Evolutionary conservation across 2,329 filamentous ascomycete species (phyloP), one percentile per base, ranked within the genome.

Genomic region (Botrytis tulipae): DNA sequence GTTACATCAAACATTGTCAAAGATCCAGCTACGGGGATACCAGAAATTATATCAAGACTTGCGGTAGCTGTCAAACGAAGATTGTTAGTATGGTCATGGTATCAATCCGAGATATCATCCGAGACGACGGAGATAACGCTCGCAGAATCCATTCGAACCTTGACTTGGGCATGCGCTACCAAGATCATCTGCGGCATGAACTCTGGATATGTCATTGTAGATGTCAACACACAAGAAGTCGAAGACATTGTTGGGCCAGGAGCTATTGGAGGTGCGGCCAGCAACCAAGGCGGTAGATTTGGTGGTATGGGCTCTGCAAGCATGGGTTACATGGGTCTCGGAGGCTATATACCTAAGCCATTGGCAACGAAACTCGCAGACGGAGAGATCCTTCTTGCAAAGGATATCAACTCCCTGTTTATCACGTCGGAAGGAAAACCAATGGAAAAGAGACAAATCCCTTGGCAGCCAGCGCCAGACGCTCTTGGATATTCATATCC

Each of bases 291-390:
- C 1, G 85, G 86, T 2, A 89, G 94, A 54, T 95, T 98, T 77
- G 94, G 94, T 9, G 92, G 93, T 2, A 91, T 95, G 75, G 92
- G 92, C 74, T 92, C 91, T 72, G 92, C 92, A 12, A 93, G 94
- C 66, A 98, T 98, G 94, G 94, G 95, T 62, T 98, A 98, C 80
- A 97, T 98, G 88, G 95, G 95, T 1, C 91, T 98, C 81, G 94
- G 93, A 68, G 93, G 93, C 60, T 96, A 94, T 85, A 93, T 95
- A 73, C 95, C 96, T 2, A 97, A 93, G 80, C 97, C 96, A 10
- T 86, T 99, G 78, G 93, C 93, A 9, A 91, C 95, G 9, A 92
- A 92, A 77, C 86, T 99, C 20, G 89, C 90, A 4, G 93, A 97
- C 76, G 93, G 93, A 7, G 89, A 98, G 83, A 89, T 98, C 81